Evolutionary conservation across 2,329 filamentous ascomycete genomes (phyloP), one percentile per base, ranked within the genome.

Genomic region (Apiospora saccharicola): DNA sequence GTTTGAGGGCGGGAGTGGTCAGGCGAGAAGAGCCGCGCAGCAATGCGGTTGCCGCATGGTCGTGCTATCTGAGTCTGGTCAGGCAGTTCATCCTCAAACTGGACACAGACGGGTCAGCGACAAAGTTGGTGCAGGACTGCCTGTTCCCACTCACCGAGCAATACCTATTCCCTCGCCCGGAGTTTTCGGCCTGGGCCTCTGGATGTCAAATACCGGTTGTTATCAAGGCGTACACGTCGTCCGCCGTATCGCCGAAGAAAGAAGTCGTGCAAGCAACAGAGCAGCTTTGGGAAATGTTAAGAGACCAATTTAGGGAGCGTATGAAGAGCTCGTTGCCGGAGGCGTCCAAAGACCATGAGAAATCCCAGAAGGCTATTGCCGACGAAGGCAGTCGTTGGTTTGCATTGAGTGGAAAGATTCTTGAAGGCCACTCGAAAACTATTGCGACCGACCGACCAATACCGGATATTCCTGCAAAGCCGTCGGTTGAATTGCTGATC

Each of bases 311-410:
- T n/a, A 85, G 91, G 37, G 85, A 90, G 44, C 87, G 89, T 49
- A 90, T 98, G 72, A 91, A 91, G 71, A 89, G 90, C 7, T 97
- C 94, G 0, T 87, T 94, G 6, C 94, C 95, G 0, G 94, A 96
- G 78, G 91, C 96, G 71, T 95, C 94, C 0, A 92, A 92, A 74
- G 93, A 94, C 24, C 93, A 93, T 76, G 87, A 89, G 37, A 86
- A 87, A 57, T 97, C 94, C 0, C 94, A 98, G 79, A 87, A 90
- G 69, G 85, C 86, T 53, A 86, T 97, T 37, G 89, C 90, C 13
- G 86, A 90, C 8, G 89, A 93, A 76, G 91, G 91, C 0, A 85
- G 86, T 67, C 90, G 93, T 0, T 94, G 94, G 83, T 92, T 93
- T 73, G 83, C 87, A 1, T 81, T 94, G 13, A 85, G 85, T 0